These are phyloP conservation scores for Coemansia sp. DNA, from an alignment of 192 early-diverging fungal species.

Conservation along the genomic window DNA sequence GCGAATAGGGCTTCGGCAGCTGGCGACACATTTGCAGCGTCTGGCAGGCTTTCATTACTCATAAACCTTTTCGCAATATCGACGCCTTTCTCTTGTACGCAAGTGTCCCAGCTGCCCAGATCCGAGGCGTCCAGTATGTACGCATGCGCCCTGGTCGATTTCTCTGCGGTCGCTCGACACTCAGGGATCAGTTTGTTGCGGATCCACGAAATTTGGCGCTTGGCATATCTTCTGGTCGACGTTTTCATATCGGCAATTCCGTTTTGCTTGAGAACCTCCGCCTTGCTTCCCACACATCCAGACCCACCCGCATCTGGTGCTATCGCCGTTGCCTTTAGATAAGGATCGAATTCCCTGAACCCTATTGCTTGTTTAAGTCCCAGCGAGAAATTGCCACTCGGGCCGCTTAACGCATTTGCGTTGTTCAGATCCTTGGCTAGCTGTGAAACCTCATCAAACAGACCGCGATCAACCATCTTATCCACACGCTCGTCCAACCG, in stretches of 20 bases:
- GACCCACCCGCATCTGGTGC: not conserved
- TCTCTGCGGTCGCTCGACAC: slow-evolving; percentile 33
- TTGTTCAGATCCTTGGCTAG: slow-evolving; percentile 28
- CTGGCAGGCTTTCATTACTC: slow-evolving; percentile 9
- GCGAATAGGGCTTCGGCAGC: slow-evolving; percentile 35
- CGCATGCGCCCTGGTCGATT: slow-evolving; percentile 37
- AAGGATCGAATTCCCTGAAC: slow-evolving; percentile 85
- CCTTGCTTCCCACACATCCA: not conserved
- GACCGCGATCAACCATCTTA: slow-evolving; percentile 75
- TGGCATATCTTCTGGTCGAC: slow-evolving; percentile 86
- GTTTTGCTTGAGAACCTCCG: slow-evolving; percentile 46
- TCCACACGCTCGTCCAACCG: slow-evolving; percentile 84
- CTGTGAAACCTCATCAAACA: slow-evolving; percentile 54
- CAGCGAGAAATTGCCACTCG: slow-evolving; percentile 16
- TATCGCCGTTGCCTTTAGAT: slow-evolving; percentile 49
- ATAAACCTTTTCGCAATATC: slow-evolving; percentile 54
- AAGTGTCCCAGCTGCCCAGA: slow-evolving; percentile 58
- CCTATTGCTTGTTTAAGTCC: slow-evolving; percentile 58
- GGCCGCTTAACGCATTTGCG: not conserved
- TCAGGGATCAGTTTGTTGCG: slow-evolving; percentile 53
- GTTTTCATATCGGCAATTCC: slow-evolving; percentile 83
- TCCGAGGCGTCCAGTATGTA: slow-evolving; percentile 73
- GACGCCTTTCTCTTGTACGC: slow-evolving; percentile 58
- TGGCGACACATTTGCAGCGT: slow-evolving; percentile 15
- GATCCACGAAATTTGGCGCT: slow-evolving; percentile 54